Percentiles rank a stretch among this genome's conserved stretches.
Conservation (phyloP, 768 basidiomycete genomes). For the Lactarius indigo region DNA sequence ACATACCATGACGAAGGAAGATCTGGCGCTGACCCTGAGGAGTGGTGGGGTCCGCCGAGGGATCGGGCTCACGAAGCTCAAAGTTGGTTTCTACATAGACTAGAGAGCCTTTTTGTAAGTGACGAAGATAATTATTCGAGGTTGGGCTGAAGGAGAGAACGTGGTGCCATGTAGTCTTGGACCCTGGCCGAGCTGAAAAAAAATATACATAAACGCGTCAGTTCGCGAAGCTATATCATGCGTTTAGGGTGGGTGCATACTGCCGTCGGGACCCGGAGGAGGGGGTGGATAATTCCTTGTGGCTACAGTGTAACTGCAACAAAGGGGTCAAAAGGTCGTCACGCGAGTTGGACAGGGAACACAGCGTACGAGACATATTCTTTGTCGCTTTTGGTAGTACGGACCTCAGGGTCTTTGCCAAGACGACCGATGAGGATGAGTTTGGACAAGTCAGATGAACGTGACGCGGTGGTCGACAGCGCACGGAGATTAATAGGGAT, state of each 20-base stretch:
- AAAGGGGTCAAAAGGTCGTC: background rate
- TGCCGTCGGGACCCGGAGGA: conserved; percentile 56
- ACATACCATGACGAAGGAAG: conserved; percentile 73
- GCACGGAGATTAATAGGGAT: conserved; percentile 28
- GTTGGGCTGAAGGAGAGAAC: conserved; percentile 66
- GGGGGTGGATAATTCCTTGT: conserved; percentile 61
- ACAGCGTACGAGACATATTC: conserved; percentile 69
- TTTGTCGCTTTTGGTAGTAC: conserved; percentile 65
- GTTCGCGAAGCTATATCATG: background rate
- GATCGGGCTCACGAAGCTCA: conserved; percentile 71
- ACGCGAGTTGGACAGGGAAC: background rate
- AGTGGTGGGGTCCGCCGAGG: conserved; percentile 59
- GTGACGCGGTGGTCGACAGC: conserved; percentile 48
- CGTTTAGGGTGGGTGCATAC: conserved; percentile 36
- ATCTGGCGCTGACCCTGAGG: conserved; percentile 77
- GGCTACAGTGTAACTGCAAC: conserved; percentile 67
- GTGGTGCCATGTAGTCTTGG: conserved; percentile 69
- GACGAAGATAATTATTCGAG: conserved; percentile 61
- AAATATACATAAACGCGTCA: background rate
- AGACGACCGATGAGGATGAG: conserved; percentile 75
- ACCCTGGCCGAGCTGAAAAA: conserved; percentile 47
- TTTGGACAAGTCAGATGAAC: conserved; percentile 64
- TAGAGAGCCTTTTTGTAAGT: conserved; percentile 62
- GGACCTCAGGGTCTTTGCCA: conserved; percentile 65
- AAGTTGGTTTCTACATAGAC: conserved; percentile 82